Evolutionary conservation across 176 grass and related monocot genomes (phyloP).

Genomic region (Oropetium thomaeum): DNA sequence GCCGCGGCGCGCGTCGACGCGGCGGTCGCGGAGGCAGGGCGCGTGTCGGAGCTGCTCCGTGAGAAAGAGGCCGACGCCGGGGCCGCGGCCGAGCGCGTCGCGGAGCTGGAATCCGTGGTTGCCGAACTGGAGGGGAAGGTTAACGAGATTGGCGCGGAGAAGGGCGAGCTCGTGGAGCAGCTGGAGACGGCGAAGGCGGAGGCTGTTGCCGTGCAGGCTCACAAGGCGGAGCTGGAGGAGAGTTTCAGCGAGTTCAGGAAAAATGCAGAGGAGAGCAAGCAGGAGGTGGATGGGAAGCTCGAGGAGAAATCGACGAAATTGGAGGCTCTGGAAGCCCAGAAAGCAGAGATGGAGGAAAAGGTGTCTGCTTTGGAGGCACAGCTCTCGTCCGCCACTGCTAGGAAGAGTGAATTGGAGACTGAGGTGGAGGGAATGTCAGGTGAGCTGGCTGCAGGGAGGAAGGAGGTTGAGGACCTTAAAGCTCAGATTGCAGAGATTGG

Average conservation of each 20-base stretch:
- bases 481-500: not conserved
- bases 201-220: not conserved
- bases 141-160: not conserved
- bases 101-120: not conserved
- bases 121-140: not conserved
- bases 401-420: not conserved
- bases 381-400: not conserved
- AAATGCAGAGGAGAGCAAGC: not conserved
- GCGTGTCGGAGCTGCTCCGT: slow-evolving; percentile 8
- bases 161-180: not conserved
- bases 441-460: not conserved
- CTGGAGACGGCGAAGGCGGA: not conserved
- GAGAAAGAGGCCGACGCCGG: not conserved
- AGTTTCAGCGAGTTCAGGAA: not conserved
- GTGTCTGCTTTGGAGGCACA: not conserved
- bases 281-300: slow-evolving; percentile 11
- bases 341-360: not conserved
- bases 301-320: not conserved
- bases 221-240: not conserved
- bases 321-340: not conserved
- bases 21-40: not conserved
- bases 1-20: slow-evolving; percentile 13
- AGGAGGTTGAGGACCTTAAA: not conserved
- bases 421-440: not conserved
- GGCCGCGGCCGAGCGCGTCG: not conserved